These are phyloP conservation scores for Tolypocladium ovalisporum DNA, from an alignment of 2,329 filamentous ascomycete species.

Conservation along the genomic window DNA sequence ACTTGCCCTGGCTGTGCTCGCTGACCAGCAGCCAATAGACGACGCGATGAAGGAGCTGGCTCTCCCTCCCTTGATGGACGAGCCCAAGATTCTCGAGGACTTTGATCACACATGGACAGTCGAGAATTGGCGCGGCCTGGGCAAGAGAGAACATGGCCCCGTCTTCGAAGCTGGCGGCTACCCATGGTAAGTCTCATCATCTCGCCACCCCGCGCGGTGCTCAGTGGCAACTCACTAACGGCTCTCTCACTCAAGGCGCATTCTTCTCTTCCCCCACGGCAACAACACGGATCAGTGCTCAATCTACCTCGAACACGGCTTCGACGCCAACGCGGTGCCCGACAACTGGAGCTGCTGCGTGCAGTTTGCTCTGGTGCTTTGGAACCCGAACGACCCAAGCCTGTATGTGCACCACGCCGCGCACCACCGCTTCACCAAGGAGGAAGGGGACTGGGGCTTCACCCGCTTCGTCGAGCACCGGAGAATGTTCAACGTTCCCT, in stretches of 20 bases:
- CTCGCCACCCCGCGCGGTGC: background rate
- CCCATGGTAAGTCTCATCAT: slow-evolving; percentile 57
- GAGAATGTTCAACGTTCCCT: slow-evolving; percentile 69
- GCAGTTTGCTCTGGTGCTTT: slow-evolving; percentile 87
- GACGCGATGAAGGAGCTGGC: slow-evolving; percentile 78
- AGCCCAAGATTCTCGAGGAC: slow-evolving; percentile 72
- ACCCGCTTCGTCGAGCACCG: slow-evolving; percentile 89
- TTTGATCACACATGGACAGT: slow-evolving; percentile 78
- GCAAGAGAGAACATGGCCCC: slow-evolving; percentile 78
- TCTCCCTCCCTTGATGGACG: slow-evolving; percentile 60
- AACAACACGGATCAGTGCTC: slow-evolving; percentile 92
- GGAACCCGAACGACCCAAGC: slow-evolving; percentile 87
- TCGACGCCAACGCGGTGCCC: slow-evolving; percentile 61
- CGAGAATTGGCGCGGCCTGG: slow-evolving; percentile 64
- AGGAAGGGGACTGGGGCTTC: slow-evolving; percentile 97
- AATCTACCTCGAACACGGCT: slow-evolving; percentile 93
- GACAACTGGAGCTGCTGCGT: slow-evolving; percentile 96
- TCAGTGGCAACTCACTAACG: background rate
- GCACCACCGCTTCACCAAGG: slow-evolving; percentile 91
- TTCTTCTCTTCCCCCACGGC: slow-evolving; percentile 89
- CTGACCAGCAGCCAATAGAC: slow-evolving; percentile 31
- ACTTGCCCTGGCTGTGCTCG: background rate
- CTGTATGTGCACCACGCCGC: slow-evolving; percentile 72
- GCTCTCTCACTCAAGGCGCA: slow-evolving; percentile 48
- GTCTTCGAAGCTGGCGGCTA: slow-evolving; percentile 75